phyloP scores from a whole-genome alignment of 805 yeast species.

The Scheffersomyces spartinae region DNA sequence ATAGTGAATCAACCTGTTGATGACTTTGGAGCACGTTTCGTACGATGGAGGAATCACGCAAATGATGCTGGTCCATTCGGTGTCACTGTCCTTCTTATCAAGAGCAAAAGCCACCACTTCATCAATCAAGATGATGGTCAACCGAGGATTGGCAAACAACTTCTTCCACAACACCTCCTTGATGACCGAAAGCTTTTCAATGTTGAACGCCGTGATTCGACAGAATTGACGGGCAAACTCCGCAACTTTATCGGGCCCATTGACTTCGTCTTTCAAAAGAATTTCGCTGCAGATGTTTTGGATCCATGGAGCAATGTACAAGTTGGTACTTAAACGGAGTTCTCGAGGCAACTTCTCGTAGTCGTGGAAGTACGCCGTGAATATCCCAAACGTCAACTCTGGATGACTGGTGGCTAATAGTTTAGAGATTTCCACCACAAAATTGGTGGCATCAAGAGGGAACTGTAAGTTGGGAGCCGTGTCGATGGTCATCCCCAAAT shows the following conservation, averaged over 20 bases:
- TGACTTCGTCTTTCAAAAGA: slow-evolving; percentile 39
- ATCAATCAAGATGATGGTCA: slow-evolving; percentile 50
- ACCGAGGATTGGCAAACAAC: slow-evolving; percentile 47
- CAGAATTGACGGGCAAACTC: slow-evolving; percentile 54
- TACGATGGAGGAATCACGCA: slow-evolving; percentile 60
- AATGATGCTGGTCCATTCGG: slow-evolving; percentile 52
- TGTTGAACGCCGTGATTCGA: slow-evolving; percentile 39
- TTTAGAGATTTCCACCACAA: slow-evolving; percentile 44
- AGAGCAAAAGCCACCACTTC: slow-evolving; percentile 66
- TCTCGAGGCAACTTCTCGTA: slow-evolving; percentile 27
- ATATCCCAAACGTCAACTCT: slow-evolving; percentile 43
- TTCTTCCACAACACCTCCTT: slow-evolving; percentile 57
- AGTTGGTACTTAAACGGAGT: slow-evolving; percentile 29
- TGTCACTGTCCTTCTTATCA: slow-evolving; percentile 67
- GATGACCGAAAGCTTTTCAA: slow-evolving; percentile 39
- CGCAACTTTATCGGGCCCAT: slow-evolving; percentile 50
- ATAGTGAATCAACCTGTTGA: slow-evolving; percentile 43
- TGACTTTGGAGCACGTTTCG: slow-evolving; percentile 58
- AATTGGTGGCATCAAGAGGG: slow-evolving; percentile 56
- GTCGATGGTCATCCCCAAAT: slow-evolving; percentile 44
- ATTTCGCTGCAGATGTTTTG: slow-evolving; percentile 51
- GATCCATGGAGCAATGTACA: slow-evolving; percentile 65
- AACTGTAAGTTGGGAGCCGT: slow-evolving; percentile 50
- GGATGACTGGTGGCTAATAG: slow-evolving; percentile 50
- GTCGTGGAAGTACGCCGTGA: slow-evolving; percentile 35